A percentile compares a stretch with the other conserved stretches of the same genome.
Evolutionary conservation across 768 basidiomycete genomes (phyloP).

Genomic region (Suillus subluteus): DNA sequence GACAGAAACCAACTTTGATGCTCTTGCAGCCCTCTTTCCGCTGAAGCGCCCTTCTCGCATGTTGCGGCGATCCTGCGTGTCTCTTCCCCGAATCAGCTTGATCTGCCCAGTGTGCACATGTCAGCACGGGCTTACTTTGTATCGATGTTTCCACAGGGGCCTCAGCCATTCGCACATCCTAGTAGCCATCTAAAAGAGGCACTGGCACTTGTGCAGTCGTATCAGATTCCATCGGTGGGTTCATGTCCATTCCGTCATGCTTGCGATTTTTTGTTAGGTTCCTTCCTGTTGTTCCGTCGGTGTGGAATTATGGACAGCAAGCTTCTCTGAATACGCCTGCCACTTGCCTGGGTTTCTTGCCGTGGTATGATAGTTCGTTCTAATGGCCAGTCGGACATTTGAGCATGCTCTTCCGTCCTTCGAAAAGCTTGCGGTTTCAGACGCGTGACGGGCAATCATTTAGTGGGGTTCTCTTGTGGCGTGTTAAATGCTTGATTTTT

Average conservation of each 20-base stretch:
- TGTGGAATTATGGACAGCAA: not conserved
- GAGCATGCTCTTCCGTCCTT: not conserved
- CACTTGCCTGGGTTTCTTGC: not conserved
- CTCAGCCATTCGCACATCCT: conserved; percentile 45
- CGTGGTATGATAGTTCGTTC: not conserved
- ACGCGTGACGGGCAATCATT: too few relatives aligned
- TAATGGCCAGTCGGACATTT: not conserved
- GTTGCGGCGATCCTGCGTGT: conserved; percentile 60
- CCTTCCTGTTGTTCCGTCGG: not conserved
- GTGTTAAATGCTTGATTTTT: not conserved
- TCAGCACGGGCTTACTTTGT: conserved; percentile 47
- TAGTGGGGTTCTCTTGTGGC: not conserved
- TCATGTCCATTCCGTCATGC: not conserved
- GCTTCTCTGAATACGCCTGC: not conserved
- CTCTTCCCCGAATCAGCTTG: conserved; percentile 56
- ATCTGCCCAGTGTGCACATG: conserved; percentile 57
- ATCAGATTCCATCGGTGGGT: conserved; percentile 54
- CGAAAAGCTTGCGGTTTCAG: too few relatives aligned
- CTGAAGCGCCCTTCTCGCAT: conserved; percentile 46
- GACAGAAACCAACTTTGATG: conserved; percentile 4
- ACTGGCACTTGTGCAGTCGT: conserved; percentile 51
- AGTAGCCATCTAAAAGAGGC: conserved; percentile 53
- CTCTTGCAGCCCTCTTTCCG: conserved; percentile 48
- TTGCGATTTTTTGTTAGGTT: not conserved
- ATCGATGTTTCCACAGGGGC: conserved; percentile 53